Base-by-base conservation (phyloP, 129 eudicot species). In the Saussurea involucrata region DNA sequence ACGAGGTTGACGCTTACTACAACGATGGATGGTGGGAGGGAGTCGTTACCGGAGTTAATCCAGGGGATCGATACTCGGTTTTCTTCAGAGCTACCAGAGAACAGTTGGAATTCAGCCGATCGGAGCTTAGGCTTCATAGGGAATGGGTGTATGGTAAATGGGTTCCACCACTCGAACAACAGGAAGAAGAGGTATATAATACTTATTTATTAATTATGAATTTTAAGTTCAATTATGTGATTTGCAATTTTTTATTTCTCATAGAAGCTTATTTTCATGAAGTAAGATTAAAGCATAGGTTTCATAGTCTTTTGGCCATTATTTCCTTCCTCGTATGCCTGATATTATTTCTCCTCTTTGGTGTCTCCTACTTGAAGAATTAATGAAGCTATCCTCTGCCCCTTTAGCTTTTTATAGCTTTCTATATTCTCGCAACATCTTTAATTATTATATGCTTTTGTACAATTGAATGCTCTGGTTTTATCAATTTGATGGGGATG, bases 21-120 rank as follows among this genome's bases (percentile, higher is more conserved):
- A 86, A 79, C 58, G 93, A 88, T 10, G 93, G 93, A 0, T 88
- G 93, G 93, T 88, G 93, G 93, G 93, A 88, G 78, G 93, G 93
- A 0, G 87, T 88, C 18, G 28, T 88, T 21, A 88, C 93, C 0
- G 74, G 42, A 4, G 83, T 86, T 1, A 31, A 68, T 0, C 76
- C 83, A 2, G 75, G 76, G 1, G 76, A 65, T 32, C 66, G 72
- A 20, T 88, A 72, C 65, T 81, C 85, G 18, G 90, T 88, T 0
- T 88, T 78, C 71, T 88, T 86, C 22, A 74, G 93, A 40, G 85
- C 77, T 0, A 78, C 83, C 2, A 79, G 82, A 67, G 93, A 88
- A 28, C 85, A 88, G 83, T 11, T 84, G 82, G 88, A 84, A 15
- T 88, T 86, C 40, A 71, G 73, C 10, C 42, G 27, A 27, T 58